Conservation (phyloP, 176 grass and related monocot genomes). For the Aegilops bicornis region DNA sequence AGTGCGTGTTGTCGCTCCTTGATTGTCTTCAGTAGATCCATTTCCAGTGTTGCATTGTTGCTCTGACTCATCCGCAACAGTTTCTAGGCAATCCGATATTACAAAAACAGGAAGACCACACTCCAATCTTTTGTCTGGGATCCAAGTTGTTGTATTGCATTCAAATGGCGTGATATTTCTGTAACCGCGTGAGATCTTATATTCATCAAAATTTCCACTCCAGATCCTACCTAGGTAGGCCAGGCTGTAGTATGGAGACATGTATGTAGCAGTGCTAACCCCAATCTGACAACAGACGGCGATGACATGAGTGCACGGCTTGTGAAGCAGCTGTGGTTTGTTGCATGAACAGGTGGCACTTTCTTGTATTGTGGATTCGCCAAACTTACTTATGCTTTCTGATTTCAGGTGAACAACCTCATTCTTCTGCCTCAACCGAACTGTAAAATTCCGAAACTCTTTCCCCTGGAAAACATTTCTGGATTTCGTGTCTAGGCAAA, state of each 20-base stretch:
- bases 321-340: background rate
- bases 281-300: constrained; percentile 24
- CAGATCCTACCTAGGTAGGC: background rate
- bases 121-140: constrained; percentile 21
- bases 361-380: background rate
- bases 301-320: constrained; percentile 25
- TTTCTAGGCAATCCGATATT: background rate
- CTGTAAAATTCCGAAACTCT: background rate
- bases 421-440: background rate
- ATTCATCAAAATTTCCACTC: background rate
- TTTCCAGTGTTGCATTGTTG: background rate
- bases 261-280: background rate
- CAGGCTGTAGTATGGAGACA: constrained; percentile 20
- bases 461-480: background rate
- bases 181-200: background rate
- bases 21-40: background rate
- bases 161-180: background rate
- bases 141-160: background rate
- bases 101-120: background rate
- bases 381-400: background rate
- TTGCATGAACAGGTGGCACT: constrained; percentile 12
- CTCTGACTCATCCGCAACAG: background rate
- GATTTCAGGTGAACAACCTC: constrained; percentile 3
- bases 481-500: background rate
- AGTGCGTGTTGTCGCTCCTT: background rate